phyloP scores from a whole-genome alignment of 768 basidiomycete species.

The Trametes gibbosa region DNA sequence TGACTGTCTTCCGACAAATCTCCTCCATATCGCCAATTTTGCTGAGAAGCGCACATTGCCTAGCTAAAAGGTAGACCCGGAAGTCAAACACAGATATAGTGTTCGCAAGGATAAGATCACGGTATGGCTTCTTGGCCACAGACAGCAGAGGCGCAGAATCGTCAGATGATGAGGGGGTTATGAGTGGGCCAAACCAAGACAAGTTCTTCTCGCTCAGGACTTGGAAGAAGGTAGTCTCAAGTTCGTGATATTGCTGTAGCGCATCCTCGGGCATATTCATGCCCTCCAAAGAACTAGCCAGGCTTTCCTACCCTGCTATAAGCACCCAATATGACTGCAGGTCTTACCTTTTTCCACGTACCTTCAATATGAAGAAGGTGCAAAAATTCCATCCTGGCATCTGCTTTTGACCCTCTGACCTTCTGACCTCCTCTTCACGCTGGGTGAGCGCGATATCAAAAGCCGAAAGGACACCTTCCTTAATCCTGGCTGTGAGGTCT shows the following conservation, averaged over 20 bases:
- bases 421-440: slow-evolving; percentile 86
- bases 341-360: slow-evolving; percentile 29
- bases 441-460: slow-evolving; percentile 77
- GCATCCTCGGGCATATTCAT: slow-evolving; percentile 91
- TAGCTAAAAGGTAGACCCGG: slow-evolving; percentile 82
- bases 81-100: slow-evolving; percentile 94
- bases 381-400: slow-evolving; percentile 99
- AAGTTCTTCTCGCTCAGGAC: slow-evolving; percentile 76
- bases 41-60: slow-evolving; percentile 77
- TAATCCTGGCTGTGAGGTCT: slow-evolving; percentile 83
- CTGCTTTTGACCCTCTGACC: slow-evolving; percentile 84
- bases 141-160: slow-evolving; percentile 83
- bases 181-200: slow-evolving; percentile 90
- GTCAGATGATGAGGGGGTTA: slow-evolving; percentile 65
- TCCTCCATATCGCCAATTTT: slow-evolving; percentile 67
- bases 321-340: background rate
- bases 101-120: slow-evolving; percentile 86
- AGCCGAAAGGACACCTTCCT: slow-evolving; percentile 82
- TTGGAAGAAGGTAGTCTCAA: slow-evolving; percentile 80
- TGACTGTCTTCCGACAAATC: slow-evolving; percentile 63
- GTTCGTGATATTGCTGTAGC: slow-evolving; percentile 82
- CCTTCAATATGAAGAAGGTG: slow-evolving; percentile 95
- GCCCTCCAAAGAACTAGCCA: slow-evolving; percentile 89
- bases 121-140: slow-evolving; percentile 76
- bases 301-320: slow-evolving; percentile 67